Evolutionary conservation across 768 basidiomycete species (phyloP), one percentile per base, ranked within the genome.

Genomic region (Tubosaeta sp.): DNA sequence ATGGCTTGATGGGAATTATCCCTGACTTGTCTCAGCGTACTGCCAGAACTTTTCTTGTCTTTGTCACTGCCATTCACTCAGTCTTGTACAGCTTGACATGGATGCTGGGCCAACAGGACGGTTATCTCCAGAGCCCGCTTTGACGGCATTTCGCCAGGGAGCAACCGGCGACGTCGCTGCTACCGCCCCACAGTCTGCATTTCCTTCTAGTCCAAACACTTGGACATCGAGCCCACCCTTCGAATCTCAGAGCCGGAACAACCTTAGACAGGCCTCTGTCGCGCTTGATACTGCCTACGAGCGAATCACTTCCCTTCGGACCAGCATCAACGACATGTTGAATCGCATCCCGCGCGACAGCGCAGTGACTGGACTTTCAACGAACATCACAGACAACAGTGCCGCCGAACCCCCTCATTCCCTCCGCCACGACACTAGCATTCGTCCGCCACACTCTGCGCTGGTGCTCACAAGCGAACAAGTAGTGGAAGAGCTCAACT

Each of bases 251-350:
- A 68, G 71, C 44, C 72, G 72, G 50, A 63, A 63, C 43, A 74
- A 59, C 60, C 66, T 82, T 29, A 76, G 76, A 32, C 72, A 76
- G 50, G 79, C 80, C n/a, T 76, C 81, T 37, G 67, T 70, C n/a
- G 77, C 77, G 7, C 68, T 83, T 35, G 78, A 82, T 49, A 73
- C 75, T 33, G 82, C 80, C 19, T 81, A 79, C 64, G 74, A 71
- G 55, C 76, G 79, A 43, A 78, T 84, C 60, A 74, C 75, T 45
- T 76, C 78, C 64, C 75, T 83, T 46, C 76, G 82, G 53, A 74
- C 74, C 29, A 80, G 72, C 55, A 72, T 84, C 33, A 66, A 76
- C 46, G 71, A 72, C 53, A 65, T 81, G 54, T 55, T 70, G 59
- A 63, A 60, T 56, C 64, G 67, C 53, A 66, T 79, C 54, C 71